These are phyloP conservation scores for Xerocomellus intermedius DNA, from an alignment of 768 basidiomycete species.

Conservation along the genomic window DNA sequence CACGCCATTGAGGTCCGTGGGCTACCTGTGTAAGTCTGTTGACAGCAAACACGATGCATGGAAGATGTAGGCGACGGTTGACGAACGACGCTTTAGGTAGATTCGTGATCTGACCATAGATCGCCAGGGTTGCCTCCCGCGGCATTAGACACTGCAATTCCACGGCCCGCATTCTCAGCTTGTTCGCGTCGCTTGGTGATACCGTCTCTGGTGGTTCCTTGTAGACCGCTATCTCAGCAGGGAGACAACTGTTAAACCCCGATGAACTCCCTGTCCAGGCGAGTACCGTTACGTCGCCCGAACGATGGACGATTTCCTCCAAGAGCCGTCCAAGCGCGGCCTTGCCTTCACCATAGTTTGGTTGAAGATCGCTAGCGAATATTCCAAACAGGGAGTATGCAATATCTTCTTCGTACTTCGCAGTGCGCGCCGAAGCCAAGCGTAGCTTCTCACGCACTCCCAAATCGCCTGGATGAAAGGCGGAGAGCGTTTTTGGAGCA, in stretches of 20 bases:
- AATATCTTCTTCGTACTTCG: neutral
- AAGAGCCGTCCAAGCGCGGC: constrained; percentile 1
- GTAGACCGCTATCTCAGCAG: constrained; percentile 2
- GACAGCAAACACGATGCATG: constrained; percentile 1
- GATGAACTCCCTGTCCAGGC: constrained; percentile 2
- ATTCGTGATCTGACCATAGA: neutral
- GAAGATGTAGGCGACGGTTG: constrained; percentile 2
- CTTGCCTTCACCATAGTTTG: neutral
- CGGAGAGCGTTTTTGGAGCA: neutral
- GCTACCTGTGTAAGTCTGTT: neutral
- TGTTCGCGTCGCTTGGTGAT: neutral
- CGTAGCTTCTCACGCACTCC: constrained; percentile 2
- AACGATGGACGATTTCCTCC: constrained; percentile 6
- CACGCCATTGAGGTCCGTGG: neutral
- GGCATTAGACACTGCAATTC: neutral
- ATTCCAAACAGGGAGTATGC: constrained; percentile 4
- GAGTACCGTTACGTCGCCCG: constrained; percentile 3
- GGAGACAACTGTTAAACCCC: constrained; percentile 3
- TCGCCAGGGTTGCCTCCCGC: neutral
- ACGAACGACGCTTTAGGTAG: constrained; percentile 1
- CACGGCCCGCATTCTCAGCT: neutral
- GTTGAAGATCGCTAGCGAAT: constrained; percentile 1
- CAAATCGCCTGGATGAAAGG: neutral
- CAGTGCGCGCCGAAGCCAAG: neutral
- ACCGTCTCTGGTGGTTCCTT: neutral